These are phyloP conservation scores for Babesia bovis DNA, from an alignment of 169 alveolate species.

Conservation along the genomic window DNA sequence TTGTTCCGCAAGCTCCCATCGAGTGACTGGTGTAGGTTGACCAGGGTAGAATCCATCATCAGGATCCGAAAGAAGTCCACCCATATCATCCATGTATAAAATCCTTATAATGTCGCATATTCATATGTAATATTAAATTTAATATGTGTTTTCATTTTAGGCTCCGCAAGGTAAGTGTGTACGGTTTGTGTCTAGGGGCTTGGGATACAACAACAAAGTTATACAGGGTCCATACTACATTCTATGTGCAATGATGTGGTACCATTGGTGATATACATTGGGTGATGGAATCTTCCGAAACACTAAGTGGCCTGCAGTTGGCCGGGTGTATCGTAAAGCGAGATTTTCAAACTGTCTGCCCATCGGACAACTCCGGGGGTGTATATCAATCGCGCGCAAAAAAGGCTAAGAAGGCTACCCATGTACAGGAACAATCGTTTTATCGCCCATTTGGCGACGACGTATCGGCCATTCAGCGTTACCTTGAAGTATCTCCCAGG, in stretches of 20 bases:
- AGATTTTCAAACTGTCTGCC: constrained; percentile 48
- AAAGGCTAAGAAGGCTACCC: constrained; percentile 10
- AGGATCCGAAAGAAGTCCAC: not conserved
- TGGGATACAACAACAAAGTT: too few species aligned
- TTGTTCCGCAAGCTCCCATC: constrained; percentile 23
- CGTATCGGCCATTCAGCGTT: constrained; percentile 9
- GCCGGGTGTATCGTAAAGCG: constrained; percentile 38
- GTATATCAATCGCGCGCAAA: not conserved
- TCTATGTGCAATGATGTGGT: not conserved
- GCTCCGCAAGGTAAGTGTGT: too few species aligned
- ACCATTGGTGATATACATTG: not conserved
- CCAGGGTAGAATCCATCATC: not conserved
- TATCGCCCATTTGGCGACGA: constrained; percentile 43
- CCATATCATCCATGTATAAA: not conserved
- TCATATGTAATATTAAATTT: too few species aligned
- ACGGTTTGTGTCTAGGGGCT: not conserved
- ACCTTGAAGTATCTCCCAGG: constrained; percentile 49
- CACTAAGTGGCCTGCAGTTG: constrained; percentile 41
- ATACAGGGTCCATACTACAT: too few species aligned
- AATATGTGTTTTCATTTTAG: too few species aligned
- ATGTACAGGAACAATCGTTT: constrained; percentile 15
- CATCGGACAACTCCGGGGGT: constrained; percentile 2
- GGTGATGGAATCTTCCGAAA: constrained; percentile 5
- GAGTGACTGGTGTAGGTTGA: not conserved
- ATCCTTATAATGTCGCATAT: too few species aligned